These are phyloP conservation scores for Massarina eburnea DNA, from an alignment of 2,329 filamentous ascomycete genomes.

Conservation along the genomic window DNA sequence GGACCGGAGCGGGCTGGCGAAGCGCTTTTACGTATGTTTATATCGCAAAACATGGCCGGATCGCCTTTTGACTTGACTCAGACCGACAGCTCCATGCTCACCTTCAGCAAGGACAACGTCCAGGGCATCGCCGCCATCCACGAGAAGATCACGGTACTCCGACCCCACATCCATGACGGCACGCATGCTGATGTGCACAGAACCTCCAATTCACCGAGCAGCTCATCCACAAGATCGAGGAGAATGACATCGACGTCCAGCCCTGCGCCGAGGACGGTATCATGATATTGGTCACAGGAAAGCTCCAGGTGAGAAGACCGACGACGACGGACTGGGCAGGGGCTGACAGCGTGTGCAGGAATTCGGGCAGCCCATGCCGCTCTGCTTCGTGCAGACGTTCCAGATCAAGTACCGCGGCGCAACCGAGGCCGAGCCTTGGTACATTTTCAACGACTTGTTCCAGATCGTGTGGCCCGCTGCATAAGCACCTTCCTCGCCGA, in stretches of 20 bases:
- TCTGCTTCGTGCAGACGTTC: slow-evolving; percentile 91
- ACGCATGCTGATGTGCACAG: slow-evolving; percentile 51
- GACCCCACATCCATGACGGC: neutral
- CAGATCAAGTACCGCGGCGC: slow-evolving; percentile 64
- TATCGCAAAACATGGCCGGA: neutral
- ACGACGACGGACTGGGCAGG: neutral
- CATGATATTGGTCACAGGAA: slow-evolving; percentile 85
- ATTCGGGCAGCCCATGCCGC: slow-evolving; percentile 80
- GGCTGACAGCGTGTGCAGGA: slow-evolving; percentile 57
- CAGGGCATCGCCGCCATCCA: slow-evolving; percentile 68
- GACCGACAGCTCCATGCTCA: slow-evolving; percentile 87
- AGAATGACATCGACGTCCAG: slow-evolving; percentile 80
- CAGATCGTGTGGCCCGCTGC: slow-evolving; percentile 71
- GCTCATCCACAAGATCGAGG: slow-evolving; percentile 71
- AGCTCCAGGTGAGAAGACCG: slow-evolving; percentile 67
- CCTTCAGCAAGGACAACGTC: slow-evolving; percentile 75
- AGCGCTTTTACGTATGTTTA: slow-evolving; percentile 71
- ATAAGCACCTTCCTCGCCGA: slow-evolving; percentile 18
- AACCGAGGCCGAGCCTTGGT: slow-evolving; percentile 69
- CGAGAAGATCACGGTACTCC: slow-evolving; percentile 73
- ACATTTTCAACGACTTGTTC: slow-evolving; percentile 94
- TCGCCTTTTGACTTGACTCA: slow-evolving; percentile 43
- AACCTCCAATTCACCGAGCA: slow-evolving; percentile 65
- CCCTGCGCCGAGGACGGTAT: slow-evolving; percentile 70
- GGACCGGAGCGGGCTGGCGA: slow-evolving; percentile 64